Percentiles rank a stretch among this genome's conserved stretches.
phyloP scores from a whole-genome alignment of 2,329 filamentous ascomycete genomes.

The Ceratocystis variospora region DNA sequence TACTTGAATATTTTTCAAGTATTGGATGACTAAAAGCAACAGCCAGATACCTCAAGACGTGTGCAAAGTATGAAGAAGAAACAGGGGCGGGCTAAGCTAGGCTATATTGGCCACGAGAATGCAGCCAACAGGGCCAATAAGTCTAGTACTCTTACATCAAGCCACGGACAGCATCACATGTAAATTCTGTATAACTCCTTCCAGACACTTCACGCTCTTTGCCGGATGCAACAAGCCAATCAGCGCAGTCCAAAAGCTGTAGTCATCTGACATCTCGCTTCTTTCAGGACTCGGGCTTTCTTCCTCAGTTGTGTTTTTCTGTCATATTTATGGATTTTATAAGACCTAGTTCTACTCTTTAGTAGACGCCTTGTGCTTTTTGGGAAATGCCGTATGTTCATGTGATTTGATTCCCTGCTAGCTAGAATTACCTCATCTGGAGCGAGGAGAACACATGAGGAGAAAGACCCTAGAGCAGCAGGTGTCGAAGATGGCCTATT shows the following conservation, averaged over 20 bases:
- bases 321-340: neutral
- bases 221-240: constrained; percentile 2
- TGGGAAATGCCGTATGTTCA: neutral
- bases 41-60: too few relatives aligned
- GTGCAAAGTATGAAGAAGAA: too few relatives aligned
- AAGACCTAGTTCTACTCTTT: neutral
- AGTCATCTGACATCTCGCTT: neutral
- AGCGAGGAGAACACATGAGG: neutral
- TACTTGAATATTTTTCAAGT: too few relatives aligned
- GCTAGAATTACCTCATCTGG: constrained; percentile 3
- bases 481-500: neutral
- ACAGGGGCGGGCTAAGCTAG: too few relatives aligned
- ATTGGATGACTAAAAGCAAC: too few relatives aligned
- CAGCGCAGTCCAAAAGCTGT: neutral
- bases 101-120: too few relatives aligned
- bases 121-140: too few relatives aligned
- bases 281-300: neutral
- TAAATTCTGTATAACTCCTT: neutral
- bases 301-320: neutral
- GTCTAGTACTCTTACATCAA: neutral
- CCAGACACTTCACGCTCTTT: neutral
- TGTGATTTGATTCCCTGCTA: constrained; percentile 1
- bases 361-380: neutral
- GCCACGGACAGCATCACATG: neutral
- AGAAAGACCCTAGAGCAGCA: constrained; percentile 1